Conservation (phyloP, 768 basidiomycete species). For the Strobilomyces echinocephalus region DNA sequence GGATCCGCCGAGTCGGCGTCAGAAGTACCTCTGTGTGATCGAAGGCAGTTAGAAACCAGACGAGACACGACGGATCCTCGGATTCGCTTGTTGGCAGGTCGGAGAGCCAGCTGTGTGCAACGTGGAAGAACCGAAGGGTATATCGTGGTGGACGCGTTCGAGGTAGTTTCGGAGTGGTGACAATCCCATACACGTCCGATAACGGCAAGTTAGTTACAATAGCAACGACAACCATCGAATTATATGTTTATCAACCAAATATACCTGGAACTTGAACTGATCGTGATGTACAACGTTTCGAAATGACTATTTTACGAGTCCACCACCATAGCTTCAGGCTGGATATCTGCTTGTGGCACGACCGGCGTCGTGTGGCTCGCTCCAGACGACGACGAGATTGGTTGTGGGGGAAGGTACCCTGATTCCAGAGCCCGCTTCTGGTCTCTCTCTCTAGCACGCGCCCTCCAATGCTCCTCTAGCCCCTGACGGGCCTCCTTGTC, state of each 20-base stretch:
- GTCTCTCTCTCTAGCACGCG: conserved; percentile 28
- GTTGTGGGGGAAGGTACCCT: conserved; percentile 13
- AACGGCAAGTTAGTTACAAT: conserved; percentile 23
- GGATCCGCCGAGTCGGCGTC: conserved; percentile 53
- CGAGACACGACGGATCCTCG: conserved; percentile 50
- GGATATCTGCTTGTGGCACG: conserved; percentile 2
- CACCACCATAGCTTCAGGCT: conserved; percentile 17
- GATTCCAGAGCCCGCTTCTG: conserved; percentile 18
- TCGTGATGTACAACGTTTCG: background rate
- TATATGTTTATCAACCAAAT: background rate
- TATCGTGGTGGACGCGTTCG: conserved; percentile 15
- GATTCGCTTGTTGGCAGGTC: background rate
- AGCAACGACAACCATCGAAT: conserved; percentile 10
- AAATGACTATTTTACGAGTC: conserved; percentile 2
- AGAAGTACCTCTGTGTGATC: conserved; percentile 37
- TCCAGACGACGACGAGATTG: background rate
- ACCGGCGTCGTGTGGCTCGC: background rate
- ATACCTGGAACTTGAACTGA: background rate
- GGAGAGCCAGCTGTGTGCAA: conserved; percentile 5
- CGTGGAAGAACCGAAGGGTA: background rate
- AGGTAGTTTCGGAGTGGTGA: conserved; percentile 5
- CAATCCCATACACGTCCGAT: conserved; percentile 1
- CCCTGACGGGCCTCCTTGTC: conserved; percentile 43
- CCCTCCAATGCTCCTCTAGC: conserved; percentile 38
- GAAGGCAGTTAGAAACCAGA: conserved; percentile 36